Evolutionary conservation across 2,329 filamentous ascomycete species (phyloP), one percentile per base, ranked within the genome.

Genomic region (Trichoderma koningiopsis): DNA sequence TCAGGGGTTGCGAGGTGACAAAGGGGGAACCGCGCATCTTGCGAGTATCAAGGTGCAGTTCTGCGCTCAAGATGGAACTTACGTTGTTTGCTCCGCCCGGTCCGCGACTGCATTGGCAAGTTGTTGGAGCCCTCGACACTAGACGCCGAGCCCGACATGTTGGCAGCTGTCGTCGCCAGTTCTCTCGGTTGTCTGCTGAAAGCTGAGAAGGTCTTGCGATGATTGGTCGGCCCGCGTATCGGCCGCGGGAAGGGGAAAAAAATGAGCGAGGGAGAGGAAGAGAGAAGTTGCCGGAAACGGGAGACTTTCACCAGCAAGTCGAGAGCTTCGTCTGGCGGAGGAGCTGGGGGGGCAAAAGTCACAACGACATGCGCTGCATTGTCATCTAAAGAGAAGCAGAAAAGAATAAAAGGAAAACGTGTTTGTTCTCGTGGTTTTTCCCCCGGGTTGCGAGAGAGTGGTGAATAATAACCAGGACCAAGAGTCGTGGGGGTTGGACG

Each of bases 61-160:
- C 63, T 59, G 72, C 43, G 68, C 49, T 70, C 27, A 10, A 57
- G 33, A 70, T 70, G 69, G 70, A 60, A 91, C 91, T 89, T 85
- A 94, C 92, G 88, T 82, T 96, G 92, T 78, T 94, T 94, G 77
- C 84, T 89, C 78, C 92, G 87, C 75, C 92, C 92, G 67, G 88
- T 90, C 76, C 92, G 88, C 72, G 92, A 92, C 83, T 94, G 86
- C 88, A 90, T 91, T 64, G 87, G 82, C 75, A 87, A 87, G 71
- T 76, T 78, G 57, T 69, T 70, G 19, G 79, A 77, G 70, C 76
- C 79, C 74, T 76, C 78, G 71, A 75, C 77, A 55, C 75, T 76
- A 67, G 77, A 79, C 70, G 77, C 78, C 69, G 79, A 80, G 77
- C 77, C 78, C 68, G 79, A 80, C 79, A 81, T 81, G 40, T 70